Percentiles rank a stretch among this genome's conserved stretches.
Conservation (phyloP, 345 rosid species). For the Alliaria petiolata region DNA sequence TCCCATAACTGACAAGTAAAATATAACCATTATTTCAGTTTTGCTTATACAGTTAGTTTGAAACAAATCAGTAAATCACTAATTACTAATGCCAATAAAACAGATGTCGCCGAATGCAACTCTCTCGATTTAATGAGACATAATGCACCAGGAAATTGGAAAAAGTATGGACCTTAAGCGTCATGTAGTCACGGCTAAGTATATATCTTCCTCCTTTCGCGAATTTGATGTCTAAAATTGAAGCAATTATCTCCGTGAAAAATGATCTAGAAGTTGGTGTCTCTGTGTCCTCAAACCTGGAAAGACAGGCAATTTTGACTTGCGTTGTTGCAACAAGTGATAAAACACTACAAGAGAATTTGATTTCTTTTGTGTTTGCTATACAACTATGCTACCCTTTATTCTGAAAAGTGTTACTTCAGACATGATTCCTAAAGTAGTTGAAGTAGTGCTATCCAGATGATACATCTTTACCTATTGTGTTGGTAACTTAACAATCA, state of each 20-base stretch:
- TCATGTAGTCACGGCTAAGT: conserved; percentile 95
- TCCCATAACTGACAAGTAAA: conserved; percentile 64
- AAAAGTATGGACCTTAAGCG: conserved; percentile 61
- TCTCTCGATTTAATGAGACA: not conserved
- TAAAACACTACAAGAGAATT: not conserved
- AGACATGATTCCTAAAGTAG: not conserved
- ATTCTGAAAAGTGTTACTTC: not conserved
- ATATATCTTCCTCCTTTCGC: conserved; percentile 75
- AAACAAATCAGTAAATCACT: not conserved
- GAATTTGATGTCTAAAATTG: conserved; percentile 86
- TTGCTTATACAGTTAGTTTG: not conserved
- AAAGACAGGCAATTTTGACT: conserved; percentile 16
- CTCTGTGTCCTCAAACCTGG: conserved; percentile 87
- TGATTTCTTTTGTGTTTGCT: conserved; percentile 2
- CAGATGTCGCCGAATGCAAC: not conserved
- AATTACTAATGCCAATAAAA: not conserved
- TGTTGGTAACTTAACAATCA: not conserved
- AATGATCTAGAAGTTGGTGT: conserved; percentile 74
- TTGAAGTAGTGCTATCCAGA: not conserved
- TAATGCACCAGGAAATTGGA: not conserved
- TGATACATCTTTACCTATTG: not conserved
- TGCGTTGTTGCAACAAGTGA: not conserved
- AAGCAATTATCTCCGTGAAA: conserved; percentile 94
- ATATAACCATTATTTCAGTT: not conserved
- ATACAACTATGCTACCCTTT: conserved; percentile 5